A percentile compares a stretch with the other conserved stretches of the same genome.
Evolutionary conservation across 2,329 filamentous ascomycete species (phyloP).

Genomic region (Aspergillus neoniger): DNA sequence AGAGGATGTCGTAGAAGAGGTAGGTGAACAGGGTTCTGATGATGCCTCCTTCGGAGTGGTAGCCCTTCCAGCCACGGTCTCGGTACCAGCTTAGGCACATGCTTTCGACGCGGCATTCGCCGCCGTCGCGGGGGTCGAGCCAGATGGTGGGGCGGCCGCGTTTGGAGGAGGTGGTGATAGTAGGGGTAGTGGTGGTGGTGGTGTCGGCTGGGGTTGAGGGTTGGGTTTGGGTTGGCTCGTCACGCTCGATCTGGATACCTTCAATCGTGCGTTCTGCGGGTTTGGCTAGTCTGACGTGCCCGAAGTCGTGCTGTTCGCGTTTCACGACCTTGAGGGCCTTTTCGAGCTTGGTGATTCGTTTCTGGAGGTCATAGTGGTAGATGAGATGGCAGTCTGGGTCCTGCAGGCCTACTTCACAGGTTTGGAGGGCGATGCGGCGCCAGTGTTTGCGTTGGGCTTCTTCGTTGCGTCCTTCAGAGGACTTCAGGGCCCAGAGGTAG

Average conservation of each 20-base stretch:
- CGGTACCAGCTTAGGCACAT: constrained; percentile 93
- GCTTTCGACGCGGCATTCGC: constrained; percentile 83
- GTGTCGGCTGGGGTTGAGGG: background rate
- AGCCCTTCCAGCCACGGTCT: constrained; percentile 85
- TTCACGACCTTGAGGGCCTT: constrained; percentile 78
- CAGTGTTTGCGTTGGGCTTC: constrained; percentile 77
- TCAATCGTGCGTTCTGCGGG: constrained; percentile 74
- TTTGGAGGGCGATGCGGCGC: constrained; percentile 73
- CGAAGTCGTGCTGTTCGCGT: constrained; percentile 88
- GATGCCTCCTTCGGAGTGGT: constrained; percentile 89
- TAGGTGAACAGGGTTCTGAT: constrained; percentile 88
- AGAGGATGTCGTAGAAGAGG: constrained; percentile 90
- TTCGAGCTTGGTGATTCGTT: constrained; percentile 88
- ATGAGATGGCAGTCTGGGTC: constrained; percentile 89
- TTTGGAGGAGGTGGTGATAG: constrained; percentile 15
- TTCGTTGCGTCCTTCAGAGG: constrained; percentile 49
- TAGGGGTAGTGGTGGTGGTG: too few relatives aligned
- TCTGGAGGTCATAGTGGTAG: constrained; percentile 92
- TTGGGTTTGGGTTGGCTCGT: constrained; percentile 38
- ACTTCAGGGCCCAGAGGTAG: constrained; percentile 73
- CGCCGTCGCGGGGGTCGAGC: constrained; percentile 73
- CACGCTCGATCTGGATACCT: constrained; percentile 74
- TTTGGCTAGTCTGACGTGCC: constrained; percentile 75
- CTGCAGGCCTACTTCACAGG: constrained; percentile 83
- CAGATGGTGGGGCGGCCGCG: constrained; percentile 69